Evolutionary conservation across 75 land plant species (phyloP), one percentile per base, ranked within the genome.

Genomic region (Picea sitchensis): DNA sequence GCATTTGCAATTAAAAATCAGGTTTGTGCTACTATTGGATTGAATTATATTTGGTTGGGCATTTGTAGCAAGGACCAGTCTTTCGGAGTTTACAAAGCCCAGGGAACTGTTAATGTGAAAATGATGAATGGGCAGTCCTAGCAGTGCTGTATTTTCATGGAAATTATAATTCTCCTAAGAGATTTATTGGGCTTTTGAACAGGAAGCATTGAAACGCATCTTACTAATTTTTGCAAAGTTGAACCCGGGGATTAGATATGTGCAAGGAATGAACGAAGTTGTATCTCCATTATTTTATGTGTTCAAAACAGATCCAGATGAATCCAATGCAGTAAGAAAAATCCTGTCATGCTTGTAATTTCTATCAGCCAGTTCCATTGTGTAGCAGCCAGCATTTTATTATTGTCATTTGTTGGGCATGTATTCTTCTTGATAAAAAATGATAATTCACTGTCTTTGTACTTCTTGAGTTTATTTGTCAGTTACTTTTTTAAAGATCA

Each of bases 241-340:
- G 71, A 96, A 96, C 83, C 98, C 99, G 15, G 99, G 99, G 31
- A 92, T 96, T 65, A 88, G 95, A 85, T 96, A 96, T 82, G 99
- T 96, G 59, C 99, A 96, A 84, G 99, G 99, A 73, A 96, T 96
- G 99, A 96, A 96, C 85, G 99, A 96, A 83, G 88, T 96, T 69
- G 79, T 96, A 80, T 95, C 99, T 59, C 99, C 99, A 36, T 69
- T 96, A 36, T 96, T 88, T 86, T 94, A 96, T 83, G 93, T 96
- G 7, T 96, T 96, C 81, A 89, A 79, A 80, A 91, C 89, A 64
- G 99, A 96, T 82, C 86, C 89, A 67, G 95, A 92, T 71, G 90
- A 88, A 78, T 79, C 82, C 31, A 88, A 89, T 83, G 80, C 87
- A 44, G 99, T 96, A 82, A 89, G 90, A 59, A 58, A 54, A 0